phyloP scores from a whole-genome alignment of 106 monocot genomes.

The Phalaenopsis aphrodite region DNA sequence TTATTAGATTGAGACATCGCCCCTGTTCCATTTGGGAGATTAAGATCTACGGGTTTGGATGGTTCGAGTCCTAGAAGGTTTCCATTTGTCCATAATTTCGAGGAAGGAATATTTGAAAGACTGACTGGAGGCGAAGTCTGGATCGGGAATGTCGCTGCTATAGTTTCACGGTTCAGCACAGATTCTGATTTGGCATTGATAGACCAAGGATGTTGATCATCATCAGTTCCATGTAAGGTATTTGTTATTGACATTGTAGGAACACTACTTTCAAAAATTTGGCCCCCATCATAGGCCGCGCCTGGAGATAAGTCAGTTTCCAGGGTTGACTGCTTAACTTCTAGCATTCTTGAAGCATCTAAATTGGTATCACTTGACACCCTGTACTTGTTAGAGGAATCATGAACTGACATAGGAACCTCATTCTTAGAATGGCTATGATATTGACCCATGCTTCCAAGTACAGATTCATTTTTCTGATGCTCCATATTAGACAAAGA shows the following conservation, averaged over 20 bases:
- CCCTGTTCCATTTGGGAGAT: neutral
- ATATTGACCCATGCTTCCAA: neutral
- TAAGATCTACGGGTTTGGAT: slow-evolving; percentile 54
- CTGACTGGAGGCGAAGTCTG: slow-evolving; percentile 15
- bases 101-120: slow-evolving; percentile 20
- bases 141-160: neutral
- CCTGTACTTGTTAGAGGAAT: neutral
- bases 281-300: neutral
- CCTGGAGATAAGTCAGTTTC: neutral
- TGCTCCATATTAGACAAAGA: slow-evolving; percentile 11
- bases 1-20: neutral
- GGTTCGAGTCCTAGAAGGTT: slow-evolving; percentile 83
- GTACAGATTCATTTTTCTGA: slow-evolving; percentile 17
- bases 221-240: neutral
- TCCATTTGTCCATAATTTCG: slow-evolving; percentile 86
- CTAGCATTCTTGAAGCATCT: neutral
- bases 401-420: neutral
- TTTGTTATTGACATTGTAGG: neutral
- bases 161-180: neutral
- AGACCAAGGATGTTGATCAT: neutral
- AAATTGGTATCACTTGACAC: neutral
- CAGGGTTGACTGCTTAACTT: neutral
- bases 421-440: slow-evolving; percentile 13
- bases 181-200: neutral
- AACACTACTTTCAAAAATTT: neutral